Evolutionary conservation across 352 stramenopile genomes (phyloP), one percentile per base, ranked within the genome.

Genomic region (Pythium diclinum): DNA sequence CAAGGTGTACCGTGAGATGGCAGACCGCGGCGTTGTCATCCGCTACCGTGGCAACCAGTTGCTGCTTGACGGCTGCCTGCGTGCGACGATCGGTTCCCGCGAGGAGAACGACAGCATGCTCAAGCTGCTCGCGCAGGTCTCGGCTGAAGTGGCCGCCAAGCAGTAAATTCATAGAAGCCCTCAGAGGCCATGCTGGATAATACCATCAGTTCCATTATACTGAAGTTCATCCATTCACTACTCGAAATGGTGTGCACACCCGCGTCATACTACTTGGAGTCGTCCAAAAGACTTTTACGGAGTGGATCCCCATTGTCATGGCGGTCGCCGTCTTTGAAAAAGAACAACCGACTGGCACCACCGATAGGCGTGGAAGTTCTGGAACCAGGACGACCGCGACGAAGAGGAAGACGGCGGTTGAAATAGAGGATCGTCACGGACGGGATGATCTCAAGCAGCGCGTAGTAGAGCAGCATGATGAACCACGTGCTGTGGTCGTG

Each of bases 21-120:
- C 97, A 19, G 78, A 88, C 58, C 87, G 79, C 49, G 93, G 94
- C 48, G 89, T 99, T 38, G 97, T 99, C 6, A 98, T 98, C 69
- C 92, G 97, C 46, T 99, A 97, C 78, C 94, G 97, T 53, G 97
- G 97, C 46, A 98, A 96, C 67, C 95, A 99, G 77, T 81, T 98
- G 63, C 83, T 99, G 59, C 97, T 98, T 59, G 84, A 91, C 42
- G 88, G 97, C 74, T 99, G 96, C 65, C 77, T 99, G 64, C 91
- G 96, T 60, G 91, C 97, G 8, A 99, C 95, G 36, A 97, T 99
- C 69, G 96, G 96, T 33, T 97, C 83, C 25, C 72, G 72, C 10
- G 89, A 96, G 48, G 95, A 99, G 72, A 99, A 99, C 74, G 70
- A 97, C 61, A 75, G 79, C 48, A 98, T 98, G 80, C 81, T 99